Percentiles rank a stretch among this genome's conserved stretches.
phyloP scores from a whole-genome alignment of 2,329 filamentous ascomycete genomes.

The Cercospora sesami region DNA sequence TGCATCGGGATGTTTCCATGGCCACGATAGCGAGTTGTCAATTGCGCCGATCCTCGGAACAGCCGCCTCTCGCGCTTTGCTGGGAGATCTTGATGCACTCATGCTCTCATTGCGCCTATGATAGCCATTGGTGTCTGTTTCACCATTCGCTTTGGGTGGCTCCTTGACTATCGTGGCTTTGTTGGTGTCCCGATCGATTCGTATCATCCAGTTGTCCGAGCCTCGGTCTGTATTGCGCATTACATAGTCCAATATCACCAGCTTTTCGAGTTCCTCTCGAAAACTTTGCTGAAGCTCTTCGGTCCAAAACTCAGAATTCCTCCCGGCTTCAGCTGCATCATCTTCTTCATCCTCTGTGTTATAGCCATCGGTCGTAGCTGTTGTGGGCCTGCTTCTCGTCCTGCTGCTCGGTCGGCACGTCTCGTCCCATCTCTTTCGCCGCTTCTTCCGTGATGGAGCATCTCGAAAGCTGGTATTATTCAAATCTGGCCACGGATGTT shows the following conservation, averaged over 20 bases:
- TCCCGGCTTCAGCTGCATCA: conserved; percentile 30
- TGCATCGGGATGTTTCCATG: conserved; percentile 97
- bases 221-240: conserved; percentile 98
- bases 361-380: conserved; percentile 55
- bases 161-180: conserved; percentile 85
- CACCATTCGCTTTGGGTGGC: conserved; percentile 64
- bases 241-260: conserved; percentile 97
- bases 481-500: conserved; percentile 96
- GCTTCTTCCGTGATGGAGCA: conserved; percentile 63
- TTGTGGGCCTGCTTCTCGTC: conserved; percentile 34
- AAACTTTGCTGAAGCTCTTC: conserved; percentile 86
- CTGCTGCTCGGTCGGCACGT: conserved; percentile 68
- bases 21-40: conserved; percentile 97
- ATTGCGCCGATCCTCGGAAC: conserved; percentile 84
- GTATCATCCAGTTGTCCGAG: conserved; percentile 99
- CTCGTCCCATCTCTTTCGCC: conserved; percentile 76
- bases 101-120: conserved; percentile 71
- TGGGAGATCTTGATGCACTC: conserved; percentile 58
- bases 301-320: conserved; percentile 74
- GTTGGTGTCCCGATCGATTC: conserved; percentile 81
- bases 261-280: conserved; percentile 90
- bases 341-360: conserved; percentile 36
- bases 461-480: conserved; percentile 65
- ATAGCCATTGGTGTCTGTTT: conserved; percentile 32
- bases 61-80: conserved; percentile 47